Conservation (phyloP, 306 rosid genomes). For the Benincasa hispida region DNA sequence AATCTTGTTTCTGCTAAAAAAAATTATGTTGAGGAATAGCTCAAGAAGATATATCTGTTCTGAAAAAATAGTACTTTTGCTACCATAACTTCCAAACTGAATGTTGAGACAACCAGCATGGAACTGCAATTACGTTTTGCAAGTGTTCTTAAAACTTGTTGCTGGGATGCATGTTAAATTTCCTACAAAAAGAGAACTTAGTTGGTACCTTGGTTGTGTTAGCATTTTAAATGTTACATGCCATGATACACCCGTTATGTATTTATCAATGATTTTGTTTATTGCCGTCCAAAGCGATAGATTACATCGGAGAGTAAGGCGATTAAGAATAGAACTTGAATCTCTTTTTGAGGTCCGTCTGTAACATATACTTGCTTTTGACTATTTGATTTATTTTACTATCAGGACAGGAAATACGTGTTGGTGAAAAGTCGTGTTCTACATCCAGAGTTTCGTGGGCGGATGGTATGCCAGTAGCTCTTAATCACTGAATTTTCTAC, state of each 20-base stretch:
- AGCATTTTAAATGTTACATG: background rate
- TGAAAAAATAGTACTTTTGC: background rate
- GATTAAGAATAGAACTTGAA: background rate
- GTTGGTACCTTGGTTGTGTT: background rate
- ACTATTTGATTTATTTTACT: constrained; percentile 5
- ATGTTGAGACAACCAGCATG: background rate
- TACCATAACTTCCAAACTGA: background rate
- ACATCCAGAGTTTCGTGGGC: constrained; percentile 94
- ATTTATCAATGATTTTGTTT: background rate
- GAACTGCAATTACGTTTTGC: background rate
- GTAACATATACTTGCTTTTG: background rate
- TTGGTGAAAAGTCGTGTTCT: constrained; percentile 64
- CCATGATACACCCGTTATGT: background rate
- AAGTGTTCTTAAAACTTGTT: background rate
- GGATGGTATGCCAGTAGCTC: constrained; percentile 56
- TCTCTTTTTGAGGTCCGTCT: background rate
- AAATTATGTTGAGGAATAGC: background rate
- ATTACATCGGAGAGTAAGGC: background rate
- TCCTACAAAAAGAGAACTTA: background rate
- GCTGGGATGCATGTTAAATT: background rate
- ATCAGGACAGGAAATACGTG: constrained; percentile 80
- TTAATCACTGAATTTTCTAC: background rate
- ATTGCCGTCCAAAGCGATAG: background rate
- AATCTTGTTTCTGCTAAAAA: background rate
- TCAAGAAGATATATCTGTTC: background rate